These are phyloP conservation scores for Fusarium verrucosum DNA, from an alignment of 2,329 filamentous ascomycete species.

Conservation along the genomic window DNA sequence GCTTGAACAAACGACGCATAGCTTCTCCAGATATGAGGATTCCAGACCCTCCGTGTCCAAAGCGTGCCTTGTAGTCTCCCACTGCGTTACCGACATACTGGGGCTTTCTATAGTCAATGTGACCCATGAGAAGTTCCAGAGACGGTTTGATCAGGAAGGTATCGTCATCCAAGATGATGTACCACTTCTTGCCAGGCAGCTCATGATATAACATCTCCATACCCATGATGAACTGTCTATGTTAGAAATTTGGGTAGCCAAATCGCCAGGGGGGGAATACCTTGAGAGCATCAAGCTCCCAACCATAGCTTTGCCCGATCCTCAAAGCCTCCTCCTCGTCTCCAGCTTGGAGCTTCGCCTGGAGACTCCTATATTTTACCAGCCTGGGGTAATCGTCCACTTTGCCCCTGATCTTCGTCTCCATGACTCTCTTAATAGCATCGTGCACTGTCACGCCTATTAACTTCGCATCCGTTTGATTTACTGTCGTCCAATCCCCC, in stretches of 20 bases:
- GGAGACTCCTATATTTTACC: conserved; percentile 54
- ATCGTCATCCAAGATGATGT: conserved; percentile 66
- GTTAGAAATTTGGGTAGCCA: conserved; percentile 9
- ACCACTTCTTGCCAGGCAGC: conserved; percentile 67
- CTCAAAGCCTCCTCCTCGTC: conserved; percentile 51
- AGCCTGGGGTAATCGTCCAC: conserved; percentile 48
- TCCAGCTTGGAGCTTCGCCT: conserved; percentile 50
- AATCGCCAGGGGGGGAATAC: conserved; percentile 41
- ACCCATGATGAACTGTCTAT: conserved; percentile 61
- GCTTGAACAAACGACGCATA: conserved; percentile 57
- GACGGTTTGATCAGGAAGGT: conserved; percentile 63
- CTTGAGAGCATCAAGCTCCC: conserved; percentile 63
- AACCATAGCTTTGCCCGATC: conserved; percentile 54
- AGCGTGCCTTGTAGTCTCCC: conserved; percentile 64
- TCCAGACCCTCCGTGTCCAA: conserved; percentile 66
- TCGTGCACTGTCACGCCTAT: conserved; percentile 53
- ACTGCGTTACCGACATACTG: conserved; percentile 66
- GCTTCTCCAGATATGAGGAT: conserved; percentile 62
- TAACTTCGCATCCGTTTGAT: conserved; percentile 45
- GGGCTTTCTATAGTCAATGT: conserved; percentile 57
- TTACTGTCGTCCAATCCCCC: conserved; percentile 59
- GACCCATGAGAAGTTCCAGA: conserved; percentile 58
- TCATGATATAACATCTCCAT: conserved; percentile 61
- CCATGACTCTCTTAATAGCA: conserved; percentile 51
- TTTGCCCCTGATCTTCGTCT: conserved; percentile 45